Conservation (phyloP, 2,329 filamentous ascomycete species). For the Ascochyta pisi region DNA sequence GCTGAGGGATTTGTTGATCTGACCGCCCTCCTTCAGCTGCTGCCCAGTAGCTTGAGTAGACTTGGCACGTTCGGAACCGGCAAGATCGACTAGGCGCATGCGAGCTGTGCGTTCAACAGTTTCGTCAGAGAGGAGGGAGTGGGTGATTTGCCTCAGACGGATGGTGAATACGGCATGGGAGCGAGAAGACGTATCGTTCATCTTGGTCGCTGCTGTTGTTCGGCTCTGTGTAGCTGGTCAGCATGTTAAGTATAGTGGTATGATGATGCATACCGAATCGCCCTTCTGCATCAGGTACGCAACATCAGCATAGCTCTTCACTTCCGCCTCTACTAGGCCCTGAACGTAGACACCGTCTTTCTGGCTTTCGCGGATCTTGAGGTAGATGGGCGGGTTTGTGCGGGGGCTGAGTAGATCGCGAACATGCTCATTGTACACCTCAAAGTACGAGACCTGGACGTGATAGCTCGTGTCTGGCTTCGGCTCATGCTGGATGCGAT, state of each 20-base stretch:
- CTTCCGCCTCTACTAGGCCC: constrained; percentile 90
- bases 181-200: constrained; percentile 98
- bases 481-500: constrained; percentile 85
- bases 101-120: constrained; percentile 93
- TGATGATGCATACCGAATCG: constrained; percentile 61
- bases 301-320: constrained; percentile 85
- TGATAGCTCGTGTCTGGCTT: constrained; percentile 94
- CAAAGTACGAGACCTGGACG: constrained; percentile 97
- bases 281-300: constrained; percentile 89
- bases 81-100: constrained; percentile 93
- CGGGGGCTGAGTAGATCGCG: constrained; percentile 87
- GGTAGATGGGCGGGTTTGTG: constrained; percentile 82
- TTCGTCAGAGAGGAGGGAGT: constrained; percentile 96
- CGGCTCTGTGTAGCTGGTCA: constrained; percentile 62
- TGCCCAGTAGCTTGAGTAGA: constrained; percentile 93
- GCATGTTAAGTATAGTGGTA: neutral
- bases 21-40: constrained; percentile 89
- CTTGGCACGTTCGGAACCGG: constrained; percentile 93
- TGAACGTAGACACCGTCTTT: constrained; percentile 97
- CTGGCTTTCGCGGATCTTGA: constrained; percentile 96
- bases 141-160: constrained; percentile 96
- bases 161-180: constrained; percentile 98
- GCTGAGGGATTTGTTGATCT: constrained; percentile 98
- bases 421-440: constrained; percentile 99
- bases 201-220: constrained; percentile 92